phyloP scores from a whole-genome alignment of 2,329 filamentous ascomycete species.

The Fusarium acutatum region DNA sequence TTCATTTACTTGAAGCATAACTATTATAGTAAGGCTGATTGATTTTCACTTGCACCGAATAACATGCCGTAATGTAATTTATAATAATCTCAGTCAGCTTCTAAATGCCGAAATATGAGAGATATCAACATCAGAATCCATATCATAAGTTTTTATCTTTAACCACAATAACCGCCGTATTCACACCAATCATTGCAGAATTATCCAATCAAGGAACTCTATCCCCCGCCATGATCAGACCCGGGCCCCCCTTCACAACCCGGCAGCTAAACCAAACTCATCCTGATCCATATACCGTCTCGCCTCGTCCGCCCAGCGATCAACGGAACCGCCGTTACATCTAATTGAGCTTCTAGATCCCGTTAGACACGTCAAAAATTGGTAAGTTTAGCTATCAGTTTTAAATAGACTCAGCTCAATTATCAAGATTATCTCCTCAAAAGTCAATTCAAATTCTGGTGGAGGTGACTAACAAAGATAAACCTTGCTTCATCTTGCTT shows the following conservation, averaged over 20 bases:
- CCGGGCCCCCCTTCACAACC: neutral
- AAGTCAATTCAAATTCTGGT: neutral
- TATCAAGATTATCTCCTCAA: neutral
- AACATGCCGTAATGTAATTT: neutral
- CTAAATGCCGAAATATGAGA: neutral
- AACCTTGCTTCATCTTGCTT: neutral
- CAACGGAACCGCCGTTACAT: neutral
- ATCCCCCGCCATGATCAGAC: slow-evolving; percentile 7
- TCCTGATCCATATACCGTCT: slow-evolving; percentile 8
- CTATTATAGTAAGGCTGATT: neutral
- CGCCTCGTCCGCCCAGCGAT: neutral
- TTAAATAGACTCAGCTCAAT: neutral
- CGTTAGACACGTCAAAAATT: slow-evolving; percentile 2
- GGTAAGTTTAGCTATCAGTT: neutral
- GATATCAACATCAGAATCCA: neutral
- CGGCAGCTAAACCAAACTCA: slow-evolving; percentile 3
- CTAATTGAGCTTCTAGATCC: slow-evolving; percentile 8
- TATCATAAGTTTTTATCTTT: neutral
- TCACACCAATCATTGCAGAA: neutral
- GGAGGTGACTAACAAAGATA: neutral
- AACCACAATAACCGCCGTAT: neutral
- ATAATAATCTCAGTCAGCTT: neutral
- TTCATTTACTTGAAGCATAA: slow-evolving; percentile 6
- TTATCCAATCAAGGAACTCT: slow-evolving; percentile 3
- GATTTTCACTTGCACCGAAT: neutral